These are phyloP conservation scores for Sporothrix brasiliensis DNA, from an alignment of 2,329 filamentous ascomycete species.

Conservation along the genomic window DNA sequence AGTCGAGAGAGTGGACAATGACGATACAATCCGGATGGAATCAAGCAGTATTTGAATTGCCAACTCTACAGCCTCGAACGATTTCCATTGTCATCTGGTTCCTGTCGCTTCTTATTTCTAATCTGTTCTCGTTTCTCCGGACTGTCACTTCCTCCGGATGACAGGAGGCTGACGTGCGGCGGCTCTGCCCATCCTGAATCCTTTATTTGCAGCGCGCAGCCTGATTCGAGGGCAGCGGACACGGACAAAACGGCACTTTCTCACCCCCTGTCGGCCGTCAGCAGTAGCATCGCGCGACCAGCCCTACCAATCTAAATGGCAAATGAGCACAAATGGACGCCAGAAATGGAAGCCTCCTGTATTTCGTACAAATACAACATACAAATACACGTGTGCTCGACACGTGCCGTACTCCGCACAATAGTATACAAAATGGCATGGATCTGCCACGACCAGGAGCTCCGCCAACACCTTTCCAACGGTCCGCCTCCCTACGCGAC, in stretches of 20 bases:
- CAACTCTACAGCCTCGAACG: too few species aligned
- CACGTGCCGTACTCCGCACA: too few species aligned
- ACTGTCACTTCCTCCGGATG: not conserved
- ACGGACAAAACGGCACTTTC: too few species aligned
- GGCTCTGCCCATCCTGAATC: constrained; percentile 8
- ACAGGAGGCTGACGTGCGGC: constrained; percentile 2
- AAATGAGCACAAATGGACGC: not conserved
- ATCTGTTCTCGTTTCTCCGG: not conserved
- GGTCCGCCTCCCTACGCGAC: not conserved
- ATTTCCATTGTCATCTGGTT: not conserved
- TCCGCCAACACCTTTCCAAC: not conserved
- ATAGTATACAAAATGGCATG: too few species aligned
- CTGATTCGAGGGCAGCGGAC: not conserved
- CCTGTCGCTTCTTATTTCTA: too few species aligned
- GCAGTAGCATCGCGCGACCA: constrained; percentile 16
- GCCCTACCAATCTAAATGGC: not conserved
- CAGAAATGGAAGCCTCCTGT: too few species aligned
- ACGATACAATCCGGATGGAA: not conserved
- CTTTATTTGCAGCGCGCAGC: not conserved
- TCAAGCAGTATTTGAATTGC: not conserved
- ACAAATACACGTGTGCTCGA: not conserved
- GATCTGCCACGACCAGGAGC: not conserved
- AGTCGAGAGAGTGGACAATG: not conserved
- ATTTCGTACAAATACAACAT: not conserved
- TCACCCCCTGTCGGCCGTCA: constrained; percentile 13